Base-by-base conservation (phyloP, 108 stramenopile species). In the Asterionellopsis glacialis region DNA sequence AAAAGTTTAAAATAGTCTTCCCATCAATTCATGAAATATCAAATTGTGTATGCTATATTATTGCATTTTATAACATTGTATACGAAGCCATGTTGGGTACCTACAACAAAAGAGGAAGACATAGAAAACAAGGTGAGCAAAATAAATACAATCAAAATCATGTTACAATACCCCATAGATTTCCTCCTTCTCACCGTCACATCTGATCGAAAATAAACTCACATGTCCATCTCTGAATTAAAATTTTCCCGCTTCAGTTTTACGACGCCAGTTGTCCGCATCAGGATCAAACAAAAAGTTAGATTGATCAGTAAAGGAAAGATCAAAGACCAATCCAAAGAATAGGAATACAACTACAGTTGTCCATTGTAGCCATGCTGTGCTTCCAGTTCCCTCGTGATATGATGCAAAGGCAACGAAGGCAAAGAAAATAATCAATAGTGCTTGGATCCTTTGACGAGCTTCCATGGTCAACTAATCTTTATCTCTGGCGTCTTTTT, bases 191-290 rank as follows among this genome's bases (percentile, higher is more conserved):
- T 33, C 33, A 33, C 33, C n/a, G n/a, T n/a, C n/a, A n/a, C n/a
- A n/a, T n/a, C n/a, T n/a, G n/a, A 33, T 7, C 33, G 7, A 7
- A 2, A 2, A 33, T 5, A 33, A 2, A 33, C 33, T 33, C 7
- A 33, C 33, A 33, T 33, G 33, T 33, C 39, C 9, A 18, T 55
- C 54, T 9, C 47, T 7, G 5, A 19, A 33, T 41, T 57, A 60
- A 28, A 9, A 45, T 28, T 21, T 1, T 24, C 22, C 59, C 23
- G 79, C 79, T 63, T 80, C 91, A 39, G 85, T 88, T 72, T 92
- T 92, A 69, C 91, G 84, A 78, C 91, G 75, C 91, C 91, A 92
- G 61, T 92, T 92, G 53, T 92, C 91, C 1, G 91, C 91, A 88
- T 93, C 91, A 18, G 92, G 92, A 72, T 93, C 92, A 71, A 93